phyloP scores from a whole-genome alignment of 2,329 filamentous ascomycete genomes.

The Fusarium buharicum region DNA sequence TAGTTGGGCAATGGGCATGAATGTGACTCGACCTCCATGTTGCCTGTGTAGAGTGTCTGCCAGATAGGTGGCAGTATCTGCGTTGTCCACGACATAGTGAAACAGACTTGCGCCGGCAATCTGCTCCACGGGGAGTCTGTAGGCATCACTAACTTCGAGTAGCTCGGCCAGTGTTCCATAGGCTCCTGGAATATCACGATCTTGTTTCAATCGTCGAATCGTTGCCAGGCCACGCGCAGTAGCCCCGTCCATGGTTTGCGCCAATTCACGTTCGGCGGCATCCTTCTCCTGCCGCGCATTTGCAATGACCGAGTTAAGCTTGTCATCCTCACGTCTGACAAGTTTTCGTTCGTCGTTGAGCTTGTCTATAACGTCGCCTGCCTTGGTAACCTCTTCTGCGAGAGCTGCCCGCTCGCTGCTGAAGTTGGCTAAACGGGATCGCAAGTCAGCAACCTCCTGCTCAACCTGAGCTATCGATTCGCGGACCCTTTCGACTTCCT shows the following conservation, averaged over 20 bases:
- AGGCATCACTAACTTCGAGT: conserved; percentile 85
- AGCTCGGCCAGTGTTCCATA: conserved; percentile 94
- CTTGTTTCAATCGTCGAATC: conserved; percentile 82
- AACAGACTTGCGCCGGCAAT: conserved; percentile 93
- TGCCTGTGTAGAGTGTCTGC: conserved; percentile 82
- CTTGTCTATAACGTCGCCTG: conserved; percentile 80
- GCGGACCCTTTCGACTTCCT: conserved; percentile 81
- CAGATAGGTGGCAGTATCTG: conserved; percentile 84
- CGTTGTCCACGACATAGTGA: conserved; percentile 94
- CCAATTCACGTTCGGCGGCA: conserved; percentile 79
- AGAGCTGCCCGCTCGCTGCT: conserved; percentile 78
- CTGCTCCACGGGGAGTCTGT: conserved; percentile 89
- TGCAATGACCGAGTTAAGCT: conserved; percentile 79
- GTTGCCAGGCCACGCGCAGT: conserved; percentile 89
- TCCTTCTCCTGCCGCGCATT: conserved; percentile 82
- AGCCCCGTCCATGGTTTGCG: conserved; percentile 87
- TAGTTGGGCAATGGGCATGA: conserved; percentile 90
- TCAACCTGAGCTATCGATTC: conserved; percentile 77
- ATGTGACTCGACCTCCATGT: conserved; percentile 87
- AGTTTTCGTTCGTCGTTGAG: conserved; percentile 88
- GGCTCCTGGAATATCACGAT: conserved; percentile 83
- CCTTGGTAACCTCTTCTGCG: conserved; percentile 77
- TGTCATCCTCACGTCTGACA: conserved; percentile 89
- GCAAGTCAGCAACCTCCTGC: conserved; percentile 74
- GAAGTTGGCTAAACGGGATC: conserved; percentile 80